Conservation (phyloP, 176 grass and related monocot genomes). For the Miscanthus lutarioriparius region DNA sequence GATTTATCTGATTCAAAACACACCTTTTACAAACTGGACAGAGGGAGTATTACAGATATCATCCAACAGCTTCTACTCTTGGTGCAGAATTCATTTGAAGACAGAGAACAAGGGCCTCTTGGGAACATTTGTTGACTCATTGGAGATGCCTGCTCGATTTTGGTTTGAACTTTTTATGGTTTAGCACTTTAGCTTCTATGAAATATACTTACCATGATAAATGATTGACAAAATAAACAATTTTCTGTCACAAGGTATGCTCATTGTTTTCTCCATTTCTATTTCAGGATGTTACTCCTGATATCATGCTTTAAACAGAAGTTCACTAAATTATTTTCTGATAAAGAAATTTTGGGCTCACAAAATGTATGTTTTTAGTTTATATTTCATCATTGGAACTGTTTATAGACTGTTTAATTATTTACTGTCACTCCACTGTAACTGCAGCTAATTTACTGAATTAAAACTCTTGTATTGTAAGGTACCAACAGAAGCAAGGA, state of each 20-base stretch:
- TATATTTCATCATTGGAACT: constrained; percentile 18
- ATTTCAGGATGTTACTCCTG: constrained; percentile 72
- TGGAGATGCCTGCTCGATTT: constrained; percentile 73
- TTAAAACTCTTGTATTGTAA: constrained; percentile 49
- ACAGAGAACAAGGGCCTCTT: constrained; percentile 42
- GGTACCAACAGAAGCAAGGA: constrained; percentile 79
- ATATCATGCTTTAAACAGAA: constrained; percentile 83
- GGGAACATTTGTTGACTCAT: constrained; percentile 64
- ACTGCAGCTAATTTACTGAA: constrained; percentile 36
- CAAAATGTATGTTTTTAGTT: constrained; percentile 68
- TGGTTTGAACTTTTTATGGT: constrained; percentile 58
- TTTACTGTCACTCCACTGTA: constrained; percentile 23
- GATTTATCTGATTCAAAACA: not conserved
- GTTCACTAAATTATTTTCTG: constrained; percentile 57
- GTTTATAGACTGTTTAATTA: constrained; percentile 24
- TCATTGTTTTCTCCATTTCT: constrained; percentile 29
- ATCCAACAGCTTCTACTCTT: constrained; percentile 33
- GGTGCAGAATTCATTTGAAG: constrained; percentile 51
- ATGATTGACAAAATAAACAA: not conserved
- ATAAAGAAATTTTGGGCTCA: constrained; percentile 84
- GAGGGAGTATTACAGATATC: not conserved
- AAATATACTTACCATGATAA: not conserved
- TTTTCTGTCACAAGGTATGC: constrained; percentile 23
- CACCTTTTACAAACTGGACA: not conserved
- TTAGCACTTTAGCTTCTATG: constrained; percentile 22